These are phyloP conservation scores for Pythium sp. DNA, from an alignment of 352 stramenopile genomes.

Conservation along the genomic window DNA sequence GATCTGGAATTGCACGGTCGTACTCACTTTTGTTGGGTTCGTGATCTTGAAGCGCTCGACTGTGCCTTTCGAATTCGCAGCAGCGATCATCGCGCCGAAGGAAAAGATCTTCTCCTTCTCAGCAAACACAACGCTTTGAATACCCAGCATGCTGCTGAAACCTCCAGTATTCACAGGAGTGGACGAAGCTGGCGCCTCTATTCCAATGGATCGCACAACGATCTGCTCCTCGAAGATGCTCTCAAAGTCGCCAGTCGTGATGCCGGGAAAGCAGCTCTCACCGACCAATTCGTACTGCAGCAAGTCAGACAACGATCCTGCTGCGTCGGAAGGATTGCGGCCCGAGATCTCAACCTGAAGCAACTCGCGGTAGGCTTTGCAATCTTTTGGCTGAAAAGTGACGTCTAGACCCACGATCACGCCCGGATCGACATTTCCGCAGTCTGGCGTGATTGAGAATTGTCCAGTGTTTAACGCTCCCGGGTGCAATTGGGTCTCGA, in stretches of 20 bases:
- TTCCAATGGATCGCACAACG: constrained; percentile 77
- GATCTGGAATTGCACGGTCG: constrained; percentile 85
- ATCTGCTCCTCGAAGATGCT: constrained; percentile 96
- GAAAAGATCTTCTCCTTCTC: constrained; percentile 86
- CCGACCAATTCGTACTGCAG: constrained; percentile 87
- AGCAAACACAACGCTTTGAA: constrained; percentile 76
- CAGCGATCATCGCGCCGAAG: constrained; percentile 83
- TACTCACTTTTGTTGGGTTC: constrained; percentile 94
- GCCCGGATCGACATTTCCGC: constrained; percentile 83
- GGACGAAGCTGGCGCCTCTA: constrained; percentile 21
- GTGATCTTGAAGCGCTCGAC: constrained; percentile 94
- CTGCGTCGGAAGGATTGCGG: constrained; percentile 44
- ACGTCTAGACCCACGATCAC: constrained; percentile 69
- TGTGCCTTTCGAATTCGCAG: constrained; percentile 63
- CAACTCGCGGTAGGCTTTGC: constrained; percentile 64
- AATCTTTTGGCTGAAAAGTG: constrained; percentile 78
- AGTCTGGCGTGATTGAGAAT: constrained; percentile 78
- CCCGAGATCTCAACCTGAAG: constrained; percentile 78
- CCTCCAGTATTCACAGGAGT: background rate
- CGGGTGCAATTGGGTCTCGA: constrained; percentile 39
- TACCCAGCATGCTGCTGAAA: constrained; percentile 17
- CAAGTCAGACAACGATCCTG: constrained; percentile 21
- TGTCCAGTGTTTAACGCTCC: constrained; percentile 56
- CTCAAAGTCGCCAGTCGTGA: constrained; percentile 84
- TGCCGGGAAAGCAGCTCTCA: constrained; percentile 93